phyloP scores from a whole-genome alignment of 768 basidiomycete species.

The Mrakia gelida region DNA sequence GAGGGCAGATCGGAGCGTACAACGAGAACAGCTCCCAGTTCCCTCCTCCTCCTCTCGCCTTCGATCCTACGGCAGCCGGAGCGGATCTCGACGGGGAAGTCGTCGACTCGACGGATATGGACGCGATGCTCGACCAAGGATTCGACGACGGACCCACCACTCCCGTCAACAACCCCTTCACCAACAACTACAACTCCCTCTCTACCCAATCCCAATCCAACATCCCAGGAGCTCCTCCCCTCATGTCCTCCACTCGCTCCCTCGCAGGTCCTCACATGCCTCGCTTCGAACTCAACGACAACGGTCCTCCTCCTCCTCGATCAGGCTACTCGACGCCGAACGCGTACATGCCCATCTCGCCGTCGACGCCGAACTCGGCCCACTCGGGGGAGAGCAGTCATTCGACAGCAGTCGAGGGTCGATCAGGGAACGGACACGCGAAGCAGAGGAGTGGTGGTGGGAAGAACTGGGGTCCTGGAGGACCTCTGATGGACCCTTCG shows the following conservation, averaged over 20 bases:
- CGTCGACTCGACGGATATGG: slow-evolving; percentile 70
- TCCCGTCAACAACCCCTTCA: not conserved
- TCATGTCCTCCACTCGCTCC: not conserved
- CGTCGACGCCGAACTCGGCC: slow-evolving; percentile 26
- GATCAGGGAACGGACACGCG: slow-evolving; percentile 39
- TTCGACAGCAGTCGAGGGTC: slow-evolving; percentile 38
- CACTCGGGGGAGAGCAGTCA: slow-evolving; percentile 20
- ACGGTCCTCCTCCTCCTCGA: slow-evolving; percentile 6
- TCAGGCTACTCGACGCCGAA: slow-evolving; percentile 13
- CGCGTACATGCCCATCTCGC: slow-evolving; percentile 17
- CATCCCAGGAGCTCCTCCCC: not conserved
- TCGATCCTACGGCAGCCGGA: slow-evolving; percentile 46
- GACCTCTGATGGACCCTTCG: slow-evolving; percentile 25
- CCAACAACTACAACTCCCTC: slow-evolving; percentile 10
- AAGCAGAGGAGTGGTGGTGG: slow-evolving; percentile 43
- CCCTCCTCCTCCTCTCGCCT: slow-evolving; percentile 79
- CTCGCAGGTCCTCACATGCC: slow-evolving; percentile 11
- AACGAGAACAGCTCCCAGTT: slow-evolving; percentile 71
- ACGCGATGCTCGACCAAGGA: slow-evolving; percentile 86
- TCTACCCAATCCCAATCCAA: not conserved
- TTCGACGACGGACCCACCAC: slow-evolving; percentile 64
- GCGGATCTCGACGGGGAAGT: slow-evolving; percentile 46
- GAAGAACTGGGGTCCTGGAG: slow-evolving; percentile 29
- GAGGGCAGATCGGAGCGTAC: slow-evolving; percentile 88
- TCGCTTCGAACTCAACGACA: slow-evolving; percentile 30